Conservation (phyloP, 257 asterid genomes). For the Nicotiana benthamiana region DNA sequence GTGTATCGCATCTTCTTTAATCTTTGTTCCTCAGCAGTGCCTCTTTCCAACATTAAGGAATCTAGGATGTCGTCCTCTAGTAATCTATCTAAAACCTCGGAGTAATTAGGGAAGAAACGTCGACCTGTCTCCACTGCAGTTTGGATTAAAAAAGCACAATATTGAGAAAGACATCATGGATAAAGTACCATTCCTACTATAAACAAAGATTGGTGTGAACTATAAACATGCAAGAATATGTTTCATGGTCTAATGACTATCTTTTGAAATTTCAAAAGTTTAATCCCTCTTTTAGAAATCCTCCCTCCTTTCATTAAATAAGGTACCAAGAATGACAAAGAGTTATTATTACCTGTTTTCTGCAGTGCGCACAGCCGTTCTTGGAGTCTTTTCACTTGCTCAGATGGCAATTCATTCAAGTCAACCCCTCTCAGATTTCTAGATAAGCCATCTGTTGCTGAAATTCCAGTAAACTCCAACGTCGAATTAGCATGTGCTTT, state of each 20-base stretch:
- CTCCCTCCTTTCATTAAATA: background rate
- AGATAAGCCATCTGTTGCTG: slow-evolving; percentile 37
- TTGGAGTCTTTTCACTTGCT: slow-evolving; percentile 66
- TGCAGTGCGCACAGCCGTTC: slow-evolving; percentile 59
- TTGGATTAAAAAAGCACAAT: background rate
- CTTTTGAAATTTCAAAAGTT: background rate
- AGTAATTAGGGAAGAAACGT: slow-evolving; percentile 77
- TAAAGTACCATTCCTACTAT: background rate
- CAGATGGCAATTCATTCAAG: slow-evolving; percentile 64
- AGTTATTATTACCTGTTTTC: slow-evolving; percentile 53
- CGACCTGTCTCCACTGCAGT: slow-evolving; percentile 58
- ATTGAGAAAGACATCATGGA: background rate
- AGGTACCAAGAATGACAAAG: background rate
- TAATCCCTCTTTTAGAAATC: background rate
- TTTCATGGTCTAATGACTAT: background rate
- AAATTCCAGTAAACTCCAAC: slow-evolving; percentile 55
- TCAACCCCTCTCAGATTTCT: slow-evolving; percentile 54
- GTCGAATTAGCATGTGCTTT: slow-evolving; percentile 69
- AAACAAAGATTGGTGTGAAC: background rate
- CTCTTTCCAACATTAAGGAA: slow-evolving; percentile 48
- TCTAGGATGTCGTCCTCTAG: slow-evolving; percentile 64
- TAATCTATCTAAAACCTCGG: slow-evolving; percentile 63
- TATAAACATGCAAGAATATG: background rate
- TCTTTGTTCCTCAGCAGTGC: slow-evolving; percentile 58
- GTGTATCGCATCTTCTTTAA: slow-evolving; percentile 50